These are phyloP conservation scores for Ceratobasidium sp. DNA, from an alignment of 1,284 basidiomycete genomes.

Conservation along the genomic window DNA sequence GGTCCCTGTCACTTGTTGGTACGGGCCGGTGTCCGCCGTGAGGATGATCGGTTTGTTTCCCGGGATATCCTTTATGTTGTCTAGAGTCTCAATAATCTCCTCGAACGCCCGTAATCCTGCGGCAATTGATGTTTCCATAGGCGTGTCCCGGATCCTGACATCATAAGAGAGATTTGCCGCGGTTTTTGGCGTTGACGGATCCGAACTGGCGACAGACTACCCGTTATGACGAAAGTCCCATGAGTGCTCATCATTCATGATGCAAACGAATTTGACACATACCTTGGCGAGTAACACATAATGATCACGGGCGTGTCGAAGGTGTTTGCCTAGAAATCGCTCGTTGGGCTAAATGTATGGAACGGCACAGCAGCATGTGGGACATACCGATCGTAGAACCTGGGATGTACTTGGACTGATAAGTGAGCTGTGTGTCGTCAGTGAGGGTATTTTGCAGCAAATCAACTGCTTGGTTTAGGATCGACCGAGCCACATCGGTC, in stretches of 20 bases:
- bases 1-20: conserved; percentile 73
- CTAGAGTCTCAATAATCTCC: conserved; percentile 64
- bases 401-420: conserved; percentile 70
- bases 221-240: background rate
- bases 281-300: conserved; percentile 70
- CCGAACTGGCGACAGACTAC: background rate
- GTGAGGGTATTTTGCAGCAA: conserved; percentile 65
- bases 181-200: conserved; percentile 1
- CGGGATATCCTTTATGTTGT: conserved; percentile 56
- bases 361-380: background rate
- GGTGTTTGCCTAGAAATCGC: conserved; percentile 68
- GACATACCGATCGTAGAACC: conserved; percentile 79
- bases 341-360: background rate
- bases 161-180: conserved; percentile 68
- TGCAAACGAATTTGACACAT: background rate
- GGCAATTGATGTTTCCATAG: conserved; percentile 73
- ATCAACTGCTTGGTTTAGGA: conserved; percentile 73
- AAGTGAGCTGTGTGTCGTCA: conserved; percentile 71
- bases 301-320: conserved; percentile 82
- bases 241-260: background rate
- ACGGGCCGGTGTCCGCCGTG: conserved; percentile 75
- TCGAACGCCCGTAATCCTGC: conserved; percentile 65
- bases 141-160: conserved; percentile 72
- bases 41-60: conserved; percentile 66
- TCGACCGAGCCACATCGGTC: conserved; percentile 66